Base-by-base conservation (phyloP, 352 stramenopile genomes). In the Phytophthora podocarpi region DNA sequence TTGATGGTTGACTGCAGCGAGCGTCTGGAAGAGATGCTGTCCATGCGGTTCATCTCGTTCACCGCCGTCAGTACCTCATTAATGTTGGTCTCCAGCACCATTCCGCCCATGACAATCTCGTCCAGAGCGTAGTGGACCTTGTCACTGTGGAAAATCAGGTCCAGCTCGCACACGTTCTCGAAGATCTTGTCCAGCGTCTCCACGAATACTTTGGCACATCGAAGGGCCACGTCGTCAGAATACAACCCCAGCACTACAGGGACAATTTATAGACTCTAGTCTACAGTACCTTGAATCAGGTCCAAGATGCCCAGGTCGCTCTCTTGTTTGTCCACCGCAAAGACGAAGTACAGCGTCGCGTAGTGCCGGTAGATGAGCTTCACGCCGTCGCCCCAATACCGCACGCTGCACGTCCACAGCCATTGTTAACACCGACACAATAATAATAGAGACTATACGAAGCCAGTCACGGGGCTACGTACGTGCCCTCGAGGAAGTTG, bases 291-390 rank as follows among this genome's bases (percentile, higher is more conserved):
- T 90, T 99, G 98, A 67, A 99, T 99, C 42, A 99, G 76, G 78
- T 99, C 98, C 15, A 99, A 80, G 59, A 99, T 99, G 30, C 98
- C 98, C 31, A 99, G 83, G 73, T 99, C 98, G 48, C 92, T 98
- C 77, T 99, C 98, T 74, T 99, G 97, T 57, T 96, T 78, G 67
- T 99, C 97, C 24, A 99, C 97, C 0, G 96, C 96, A 82, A 99
- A 99, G 9, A 99, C 96, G 78, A 99, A 99, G 80, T 99, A 99
- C 1, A 99, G 85, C 37, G 98, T 99, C 12, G 97, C 97, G 80
- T 99, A 99, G 76, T 99, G 97, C 42, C 98, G 81, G 74, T 99
- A 99, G 49, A 99, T 99, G 13, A 99, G 85, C 84, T 99, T 99
- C 39, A 98, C 97, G 49, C 96, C 95, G 64, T 98, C 95, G 15